These are phyloP conservation scores for Eremothecium coryli DNA, from an alignment of 1,139 yeast species.

Conservation along the genomic window DNA sequence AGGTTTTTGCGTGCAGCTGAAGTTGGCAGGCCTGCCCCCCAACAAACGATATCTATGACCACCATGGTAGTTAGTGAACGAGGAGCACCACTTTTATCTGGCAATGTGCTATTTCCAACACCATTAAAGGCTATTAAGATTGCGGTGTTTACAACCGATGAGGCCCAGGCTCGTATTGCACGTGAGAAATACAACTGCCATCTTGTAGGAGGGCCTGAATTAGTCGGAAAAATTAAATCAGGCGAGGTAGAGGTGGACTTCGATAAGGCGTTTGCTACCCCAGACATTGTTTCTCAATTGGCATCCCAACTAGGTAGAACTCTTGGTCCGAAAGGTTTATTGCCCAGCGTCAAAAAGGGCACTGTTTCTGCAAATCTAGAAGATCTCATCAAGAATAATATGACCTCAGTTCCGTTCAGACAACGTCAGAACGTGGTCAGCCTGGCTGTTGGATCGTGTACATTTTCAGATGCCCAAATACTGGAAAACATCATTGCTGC, in stretches of 20 bases:
- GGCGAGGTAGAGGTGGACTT: conserved; percentile 51
- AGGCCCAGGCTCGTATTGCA: conserved; percentile 46
- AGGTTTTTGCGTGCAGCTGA: conserved; percentile 80
- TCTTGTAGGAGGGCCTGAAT: conserved; percentile 62
- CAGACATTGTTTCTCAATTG: conserved; percentile 60
- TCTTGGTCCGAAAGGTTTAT: conserved; percentile 81
- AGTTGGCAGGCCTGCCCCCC: conserved; percentile 66
- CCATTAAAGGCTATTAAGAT: conserved; percentile 58
- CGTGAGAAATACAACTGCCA: conserved; percentile 46
- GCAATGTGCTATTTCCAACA: conserved; percentile 68
- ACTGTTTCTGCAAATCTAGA: conserved; percentile 68
- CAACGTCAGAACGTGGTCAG: conserved; percentile 49
- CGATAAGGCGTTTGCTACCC: conserved; percentile 77
- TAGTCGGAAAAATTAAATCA: conserved; percentile 51
- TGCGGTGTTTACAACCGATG: conserved; percentile 58
- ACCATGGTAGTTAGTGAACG: conserved; percentile 65
- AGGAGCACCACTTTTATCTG: conserved; percentile 69
- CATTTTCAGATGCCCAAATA: conserved; percentile 69
- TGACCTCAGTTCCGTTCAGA: conserved; percentile 67
- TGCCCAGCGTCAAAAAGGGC: conserved; percentile 82
- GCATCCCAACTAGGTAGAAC: conserved; percentile 56
- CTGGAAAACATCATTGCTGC: conserved; percentile 65
- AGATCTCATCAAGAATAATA: conserved; percentile 43
- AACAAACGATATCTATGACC: conserved; percentile 60
- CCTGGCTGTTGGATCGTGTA: conserved; percentile 69